A percentile compares a stretch with the other conserved stretches of the same genome.
These are phyloP conservation scores for Rehmannia glutinosa DNA, from an alignment of 257 asterid genomes.

Conservation along the genomic window DNA sequence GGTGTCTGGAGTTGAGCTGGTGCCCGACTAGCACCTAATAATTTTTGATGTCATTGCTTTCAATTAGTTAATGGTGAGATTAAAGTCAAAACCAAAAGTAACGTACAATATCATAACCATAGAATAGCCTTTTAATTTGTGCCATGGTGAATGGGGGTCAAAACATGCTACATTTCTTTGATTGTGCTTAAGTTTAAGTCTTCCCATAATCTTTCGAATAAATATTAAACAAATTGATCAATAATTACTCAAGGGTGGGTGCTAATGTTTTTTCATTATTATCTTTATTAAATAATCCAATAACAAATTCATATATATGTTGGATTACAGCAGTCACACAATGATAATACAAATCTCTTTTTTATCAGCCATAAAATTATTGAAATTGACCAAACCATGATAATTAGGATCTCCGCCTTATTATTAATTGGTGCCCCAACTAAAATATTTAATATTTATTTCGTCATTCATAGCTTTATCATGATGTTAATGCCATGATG, in stretches of 20 bases:
- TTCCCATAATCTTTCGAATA: not conserved
- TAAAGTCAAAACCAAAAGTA: slow-evolving; percentile 9
- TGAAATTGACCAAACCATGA: slow-evolving; percentile 9
- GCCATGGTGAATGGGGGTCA: slow-evolving; percentile 25
- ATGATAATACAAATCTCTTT: not conserved
- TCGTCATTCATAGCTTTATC: not conserved
- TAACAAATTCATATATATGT: not conserved
- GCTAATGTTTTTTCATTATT: not conserved
- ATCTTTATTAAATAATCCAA: not conserved
- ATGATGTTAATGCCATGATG: not conserved
- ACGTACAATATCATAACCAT: not conserved
- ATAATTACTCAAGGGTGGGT: too few species aligned
- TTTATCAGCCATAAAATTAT: slow-evolving; percentile 10
- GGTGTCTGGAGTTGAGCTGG: not conserved
- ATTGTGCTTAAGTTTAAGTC: slow-evolving; percentile 19
- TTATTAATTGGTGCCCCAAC: not conserved
- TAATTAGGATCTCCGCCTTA: not conserved
- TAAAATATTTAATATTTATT: not conserved
- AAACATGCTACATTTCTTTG: slow-evolving; percentile 18
- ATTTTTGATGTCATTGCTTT: not conserved
- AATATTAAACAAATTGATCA: too few species aligned
- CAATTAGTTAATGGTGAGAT: not conserved
- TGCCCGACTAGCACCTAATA: not conserved
- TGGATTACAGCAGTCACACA: slow-evolving; percentile 9
- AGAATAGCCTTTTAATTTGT: slow-evolving; percentile 3